Percentiles rank a stretch among this genome's conserved stretches.
These are phyloP conservation scores for Epithele typhae DNA, from an alignment of 768 basidiomycete species.

Conservation along the genomic window DNA sequence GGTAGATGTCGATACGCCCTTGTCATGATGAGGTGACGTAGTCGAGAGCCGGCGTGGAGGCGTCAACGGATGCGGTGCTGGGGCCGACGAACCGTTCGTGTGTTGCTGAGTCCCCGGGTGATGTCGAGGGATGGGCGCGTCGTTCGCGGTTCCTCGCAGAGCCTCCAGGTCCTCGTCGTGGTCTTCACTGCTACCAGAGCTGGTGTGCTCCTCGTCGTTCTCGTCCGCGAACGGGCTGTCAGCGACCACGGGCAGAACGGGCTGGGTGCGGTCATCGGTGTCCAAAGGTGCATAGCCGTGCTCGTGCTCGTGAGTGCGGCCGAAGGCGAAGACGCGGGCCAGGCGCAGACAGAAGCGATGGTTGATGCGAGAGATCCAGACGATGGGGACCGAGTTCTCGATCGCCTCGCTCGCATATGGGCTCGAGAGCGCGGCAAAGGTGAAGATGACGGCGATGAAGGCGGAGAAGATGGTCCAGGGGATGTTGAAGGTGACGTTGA, in stretches of 20 bases:
- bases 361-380: not conserved
- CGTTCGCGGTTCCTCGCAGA: not conserved
- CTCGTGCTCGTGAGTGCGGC: conserved; percentile 14
- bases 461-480: conserved; percentile 23
- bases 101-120: not conserved
- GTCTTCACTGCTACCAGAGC: conserved; percentile 2
- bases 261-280: conserved; percentile 8
- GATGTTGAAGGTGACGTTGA: conserved; percentile 19
- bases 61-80: conserved; percentile 8
- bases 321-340: conserved; percentile 1
- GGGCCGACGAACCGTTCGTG: not conserved
- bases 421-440: conserved; percentile 23
- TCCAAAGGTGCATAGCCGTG: conserved; percentile 15
- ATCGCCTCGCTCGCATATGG: conserved; percentile 19
- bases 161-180: not conserved
- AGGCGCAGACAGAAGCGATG: conserved; percentile 6
- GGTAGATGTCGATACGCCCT: no score
- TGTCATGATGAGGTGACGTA: no score
- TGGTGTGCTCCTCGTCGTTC: conserved; percentile 5
- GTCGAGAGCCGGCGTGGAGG: not conserved
- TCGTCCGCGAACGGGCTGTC: no score
- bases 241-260: no score
- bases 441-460: conserved; percentile 24
- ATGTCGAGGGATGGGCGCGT: not conserved
- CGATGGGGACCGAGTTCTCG: conserved; percentile 10